A percentile compares a stretch with the other conserved stretches of the same genome.
phyloP scores from a whole-genome alignment of 805 yeast species.

The Priceomyces medius region DNA sequence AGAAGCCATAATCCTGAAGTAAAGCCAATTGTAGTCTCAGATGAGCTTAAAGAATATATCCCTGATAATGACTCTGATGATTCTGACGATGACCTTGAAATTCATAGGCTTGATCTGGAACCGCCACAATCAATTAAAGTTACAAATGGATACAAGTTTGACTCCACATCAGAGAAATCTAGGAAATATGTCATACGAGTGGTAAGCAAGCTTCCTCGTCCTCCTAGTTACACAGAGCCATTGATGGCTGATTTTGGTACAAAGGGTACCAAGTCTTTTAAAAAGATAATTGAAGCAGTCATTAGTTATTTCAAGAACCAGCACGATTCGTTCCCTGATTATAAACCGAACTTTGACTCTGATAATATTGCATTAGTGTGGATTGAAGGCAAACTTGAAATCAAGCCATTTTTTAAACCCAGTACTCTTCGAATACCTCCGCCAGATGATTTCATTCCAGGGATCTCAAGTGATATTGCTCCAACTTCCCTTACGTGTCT shows the following conservation, averaged over 20 bases:
- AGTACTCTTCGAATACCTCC: conserved; percentile 38
- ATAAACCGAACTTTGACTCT: background rate
- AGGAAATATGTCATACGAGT: conserved; percentile 30
- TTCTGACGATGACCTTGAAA: conserved; percentile 9
- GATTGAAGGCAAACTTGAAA: conserved; percentile 40
- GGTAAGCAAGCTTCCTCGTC: conserved; percentile 24
- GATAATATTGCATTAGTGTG: conserved; percentile 27
- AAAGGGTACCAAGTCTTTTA: conserved; percentile 28
- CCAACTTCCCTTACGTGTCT: conserved; percentile 21
- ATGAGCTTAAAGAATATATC: conserved; percentile 3
- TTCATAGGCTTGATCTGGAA: background rate
- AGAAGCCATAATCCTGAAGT: background rate
- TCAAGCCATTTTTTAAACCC: conserved; percentile 39
- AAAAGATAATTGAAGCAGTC: conserved; percentile 19
- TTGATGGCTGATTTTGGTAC: conserved; percentile 19
- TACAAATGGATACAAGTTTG: conserved; percentile 20
- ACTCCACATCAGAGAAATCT: conserved; percentile 22
- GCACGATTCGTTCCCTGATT: background rate
- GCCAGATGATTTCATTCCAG: background rate
- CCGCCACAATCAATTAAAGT: conserved; percentile 3
- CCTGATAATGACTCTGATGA: conserved; percentile 5
- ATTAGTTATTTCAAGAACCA: conserved; percentile 11
- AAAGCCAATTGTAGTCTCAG: background rate
- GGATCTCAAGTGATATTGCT: conserved; percentile 3
- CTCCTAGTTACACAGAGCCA: conserved; percentile 9